Percentiles rank a stretch among this genome's conserved stretches.
Evolutionary conservation across 257 asterid genomes (phyloP).

Genomic region (Nyctanthes arbortristis): DNA sequence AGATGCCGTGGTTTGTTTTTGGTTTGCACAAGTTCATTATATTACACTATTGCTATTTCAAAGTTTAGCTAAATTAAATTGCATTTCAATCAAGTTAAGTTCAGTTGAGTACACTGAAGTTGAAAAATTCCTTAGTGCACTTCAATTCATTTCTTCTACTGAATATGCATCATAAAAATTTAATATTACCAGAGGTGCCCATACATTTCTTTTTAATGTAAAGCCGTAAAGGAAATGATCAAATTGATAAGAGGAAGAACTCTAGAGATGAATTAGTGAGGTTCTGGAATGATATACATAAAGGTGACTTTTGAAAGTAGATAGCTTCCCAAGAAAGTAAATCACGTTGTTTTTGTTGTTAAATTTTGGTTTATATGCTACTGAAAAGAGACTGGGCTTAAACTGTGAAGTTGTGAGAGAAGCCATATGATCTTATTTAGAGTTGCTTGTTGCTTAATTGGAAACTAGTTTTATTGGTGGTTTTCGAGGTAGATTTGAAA

Average conservation of each 20-base stretch:
- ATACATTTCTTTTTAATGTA: not conserved
- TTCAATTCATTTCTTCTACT: not conserved
- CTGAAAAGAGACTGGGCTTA: not conserved
- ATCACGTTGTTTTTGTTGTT: not conserved
- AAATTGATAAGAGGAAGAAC: too few relatives aligned
- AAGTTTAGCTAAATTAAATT: not conserved
- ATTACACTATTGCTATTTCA: not conserved
- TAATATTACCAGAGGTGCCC: not conserved
- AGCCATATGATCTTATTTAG: not conserved
- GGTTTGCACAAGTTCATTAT: not conserved
- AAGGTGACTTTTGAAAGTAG: too few relatives aligned
- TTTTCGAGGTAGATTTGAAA: not conserved
- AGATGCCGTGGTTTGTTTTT: not conserved
- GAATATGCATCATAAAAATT: not conserved
- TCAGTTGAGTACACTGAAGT: conserved; percentile 1
- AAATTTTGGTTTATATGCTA: not conserved
- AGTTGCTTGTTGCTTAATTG: not conserved
- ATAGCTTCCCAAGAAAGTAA: conserved; percentile 1
- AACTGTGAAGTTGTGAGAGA: conserved; percentile 5
- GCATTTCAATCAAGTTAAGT: not conserved
- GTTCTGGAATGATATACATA: too few relatives aligned
- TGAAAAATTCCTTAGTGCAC: conserved; percentile 3
- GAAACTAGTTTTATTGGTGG: not conserved
- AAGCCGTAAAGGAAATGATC: too few relatives aligned
- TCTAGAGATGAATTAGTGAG: too few relatives aligned